Conservation (phyloP, 345 rosid species). For the Clarkia xantiana region DNA sequence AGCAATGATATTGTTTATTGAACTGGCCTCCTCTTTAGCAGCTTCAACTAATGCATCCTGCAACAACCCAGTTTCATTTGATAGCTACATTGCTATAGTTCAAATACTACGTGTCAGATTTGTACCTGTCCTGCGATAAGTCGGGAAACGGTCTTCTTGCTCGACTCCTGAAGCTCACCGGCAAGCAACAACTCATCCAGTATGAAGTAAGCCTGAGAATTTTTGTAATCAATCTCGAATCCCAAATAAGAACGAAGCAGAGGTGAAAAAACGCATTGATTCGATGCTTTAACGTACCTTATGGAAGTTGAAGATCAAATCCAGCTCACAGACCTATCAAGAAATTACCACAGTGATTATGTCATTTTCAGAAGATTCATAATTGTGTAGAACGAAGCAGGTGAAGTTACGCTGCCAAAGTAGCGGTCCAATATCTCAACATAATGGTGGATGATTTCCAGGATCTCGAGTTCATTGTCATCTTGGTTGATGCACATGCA, state of each 20-base stretch:
- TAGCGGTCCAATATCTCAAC: conserved; percentile 46
- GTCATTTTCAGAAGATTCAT: not conserved
- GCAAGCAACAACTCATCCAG: conserved; percentile 48
- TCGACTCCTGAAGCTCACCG: conserved; percentile 55
- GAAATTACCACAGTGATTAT: not conserved
- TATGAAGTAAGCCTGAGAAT: conserved; percentile 36
- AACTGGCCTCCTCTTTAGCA: conserved; percentile 46
- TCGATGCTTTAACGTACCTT: conserved; percentile 19
- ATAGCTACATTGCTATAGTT: too few relatives aligned
- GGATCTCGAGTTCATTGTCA: conserved; percentile 41
- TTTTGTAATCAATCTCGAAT: not conserved
- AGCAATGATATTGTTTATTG: conserved; percentile 34
- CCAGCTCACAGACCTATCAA: conserved; percentile 48
- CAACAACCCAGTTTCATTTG: not conserved
- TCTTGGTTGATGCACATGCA: conserved; percentile 45
- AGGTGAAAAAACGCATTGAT: not conserved
- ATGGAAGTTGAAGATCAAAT: conserved; percentile 50
- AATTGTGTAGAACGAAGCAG: not conserved
- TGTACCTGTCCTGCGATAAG: conserved; percentile 39
- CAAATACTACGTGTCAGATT: too few relatives aligned
- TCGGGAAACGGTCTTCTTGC: conserved; percentile 39
- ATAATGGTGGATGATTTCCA: conserved; percentile 39
- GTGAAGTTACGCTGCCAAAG: conserved; percentile 32
- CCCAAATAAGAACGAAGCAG: not conserved
- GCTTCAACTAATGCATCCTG: conserved; percentile 49